Evolutionary conservation across 192 early-diverging fungal genomes (phyloP).

Genomic region (Umbelopsis ramanniana): DNA sequence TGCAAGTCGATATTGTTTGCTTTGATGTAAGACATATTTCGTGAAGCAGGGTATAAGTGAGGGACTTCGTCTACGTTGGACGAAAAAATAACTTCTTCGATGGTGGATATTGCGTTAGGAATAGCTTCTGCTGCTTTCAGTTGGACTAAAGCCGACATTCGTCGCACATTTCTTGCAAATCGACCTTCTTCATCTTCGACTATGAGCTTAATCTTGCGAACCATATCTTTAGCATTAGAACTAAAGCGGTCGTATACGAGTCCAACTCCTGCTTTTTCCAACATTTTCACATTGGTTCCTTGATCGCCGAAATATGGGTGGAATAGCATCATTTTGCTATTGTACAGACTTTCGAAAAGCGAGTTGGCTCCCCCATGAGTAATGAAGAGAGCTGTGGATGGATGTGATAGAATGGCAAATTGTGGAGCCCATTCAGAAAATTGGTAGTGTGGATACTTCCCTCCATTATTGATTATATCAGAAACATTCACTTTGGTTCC

Average conservation of each 20-base stretch:
- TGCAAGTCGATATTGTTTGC: slow-evolving; percentile 29
- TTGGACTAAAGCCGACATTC: slow-evolving; percentile 21
- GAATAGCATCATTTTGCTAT: slow-evolving; percentile 27
- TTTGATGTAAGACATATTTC: slow-evolving; percentile 29
- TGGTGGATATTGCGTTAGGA: not conserved
- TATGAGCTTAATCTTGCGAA: not conserved
- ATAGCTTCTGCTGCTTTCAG: not conserved
- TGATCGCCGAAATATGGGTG: slow-evolving; percentile 40
- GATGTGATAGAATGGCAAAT: slow-evolving; percentile 39
- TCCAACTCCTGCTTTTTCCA: not conserved
- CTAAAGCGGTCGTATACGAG: not conserved
- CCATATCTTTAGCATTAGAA: not conserved
- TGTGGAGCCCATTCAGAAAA: slow-evolving; percentile 35
- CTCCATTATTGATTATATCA: not conserved
- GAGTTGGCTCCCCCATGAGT: slow-evolving; percentile 35
- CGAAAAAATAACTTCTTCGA: slow-evolving; percentile 32
- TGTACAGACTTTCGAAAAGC: slow-evolving; percentile 38
- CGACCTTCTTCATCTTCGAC: not conserved
- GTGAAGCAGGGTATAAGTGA: slow-evolving; percentile 23
- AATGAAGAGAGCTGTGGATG: slow-evolving; percentile 28
- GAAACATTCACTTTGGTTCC: not conserved
- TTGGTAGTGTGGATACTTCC: not conserved
- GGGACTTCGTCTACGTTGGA: not conserved
- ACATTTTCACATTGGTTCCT: slow-evolving; percentile 21
- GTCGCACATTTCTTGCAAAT: not conserved